A percentile compares a stretch with the other conserved stretches of the same genome.
Conservation (phyloP, 805 yeast species). For the Groenewaldozyma tartarivorans region DNA sequence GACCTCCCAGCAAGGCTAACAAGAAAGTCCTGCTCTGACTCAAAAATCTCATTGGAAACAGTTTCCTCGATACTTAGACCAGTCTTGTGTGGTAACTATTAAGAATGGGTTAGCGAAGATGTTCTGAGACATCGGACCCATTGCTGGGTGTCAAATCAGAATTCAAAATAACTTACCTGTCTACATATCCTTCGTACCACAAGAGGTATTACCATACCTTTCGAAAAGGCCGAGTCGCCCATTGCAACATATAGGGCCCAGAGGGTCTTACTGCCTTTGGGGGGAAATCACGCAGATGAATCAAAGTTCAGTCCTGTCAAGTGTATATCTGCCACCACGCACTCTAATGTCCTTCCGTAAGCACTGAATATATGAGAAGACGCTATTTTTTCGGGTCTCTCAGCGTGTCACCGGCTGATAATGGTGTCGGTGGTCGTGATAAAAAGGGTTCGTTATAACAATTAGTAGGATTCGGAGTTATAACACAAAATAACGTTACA, state of each 20-base stretch:
- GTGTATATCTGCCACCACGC: not conserved
- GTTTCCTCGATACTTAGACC: slow-evolving; percentile 12
- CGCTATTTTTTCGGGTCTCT: no score
- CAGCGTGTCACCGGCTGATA: no score
- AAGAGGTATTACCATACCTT: slow-evolving; percentile 4
- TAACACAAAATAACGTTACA: no score
- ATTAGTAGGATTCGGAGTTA: no score
- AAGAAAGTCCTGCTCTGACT: slow-evolving; percentile 9
- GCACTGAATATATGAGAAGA: no score
- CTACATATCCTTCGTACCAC: slow-evolving; percentile 1
- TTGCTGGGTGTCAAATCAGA: not conserved
- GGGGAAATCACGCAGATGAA: not conserved
- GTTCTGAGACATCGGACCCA: not conserved
- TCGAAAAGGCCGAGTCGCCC: not conserved
- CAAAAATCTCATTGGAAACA: slow-evolving; percentile 8
- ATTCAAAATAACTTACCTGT: slow-evolving; percentile 1
- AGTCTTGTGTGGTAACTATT: slow-evolving; percentile 12
- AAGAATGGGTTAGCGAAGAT: not conserved
- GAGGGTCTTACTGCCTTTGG: not conserved
- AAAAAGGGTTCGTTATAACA: no score
- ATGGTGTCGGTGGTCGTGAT: no score
- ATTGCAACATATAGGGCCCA: not conserved
- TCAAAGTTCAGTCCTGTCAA: not conserved
- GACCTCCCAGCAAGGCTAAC: slow-evolving; percentile 11
- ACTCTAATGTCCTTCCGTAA: not conserved